Evolutionary conservation across 805 yeast species (phyloP).

Genomic region (Pichia paraexigua): DNA sequence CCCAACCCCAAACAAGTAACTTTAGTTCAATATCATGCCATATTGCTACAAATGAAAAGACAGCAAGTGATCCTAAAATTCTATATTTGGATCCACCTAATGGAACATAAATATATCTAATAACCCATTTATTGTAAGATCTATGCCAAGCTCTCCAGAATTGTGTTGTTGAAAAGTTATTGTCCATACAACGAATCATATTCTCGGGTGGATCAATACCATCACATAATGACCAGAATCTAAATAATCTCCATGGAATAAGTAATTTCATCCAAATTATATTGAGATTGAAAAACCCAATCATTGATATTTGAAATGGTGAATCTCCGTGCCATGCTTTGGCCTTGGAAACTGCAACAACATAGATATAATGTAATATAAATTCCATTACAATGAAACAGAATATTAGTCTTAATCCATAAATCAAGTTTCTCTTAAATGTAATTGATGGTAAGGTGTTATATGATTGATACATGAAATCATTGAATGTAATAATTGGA

Average conservation of each 20-base stretch:
- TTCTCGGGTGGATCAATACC: conserved; percentile 96
- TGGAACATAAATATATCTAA: conserved; percentile 84
- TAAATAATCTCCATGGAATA: conserved; percentile 92
- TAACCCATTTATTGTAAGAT: conserved; percentile 83
- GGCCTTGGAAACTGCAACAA: conserved; percentile 84
- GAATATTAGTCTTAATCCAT: conserved; percentile 59
- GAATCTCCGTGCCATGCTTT: conserved; percentile 86
- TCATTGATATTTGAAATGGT: conserved; percentile 91
- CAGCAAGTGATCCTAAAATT: conserved; percentile 69
- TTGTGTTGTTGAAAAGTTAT: conserved; percentile 87
- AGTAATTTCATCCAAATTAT: conserved; percentile 88
- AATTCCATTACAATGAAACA: conserved; percentile 87
- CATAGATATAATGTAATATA: conserved; percentile 79
- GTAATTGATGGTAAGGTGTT: conserved; percentile 55
- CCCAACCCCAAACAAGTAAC: conserved; percentile 92
- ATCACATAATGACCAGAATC: conserved; percentile 90
- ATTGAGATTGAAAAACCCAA: conserved; percentile 83
- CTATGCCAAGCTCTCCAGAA: conserved; percentile 99
- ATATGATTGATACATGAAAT: conserved; percentile 67
- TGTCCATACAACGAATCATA: conserved; percentile 93
- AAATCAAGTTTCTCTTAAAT: conserved; percentile 42
- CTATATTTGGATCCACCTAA: conserved; percentile 76
- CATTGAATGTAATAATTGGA: conserved; percentile 89
- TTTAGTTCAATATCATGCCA: conserved; percentile 97
- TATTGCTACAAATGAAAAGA: conserved; percentile 89